Conservation (phyloP, 306 rosid genomes). For the Carpinus viminea region DNA sequence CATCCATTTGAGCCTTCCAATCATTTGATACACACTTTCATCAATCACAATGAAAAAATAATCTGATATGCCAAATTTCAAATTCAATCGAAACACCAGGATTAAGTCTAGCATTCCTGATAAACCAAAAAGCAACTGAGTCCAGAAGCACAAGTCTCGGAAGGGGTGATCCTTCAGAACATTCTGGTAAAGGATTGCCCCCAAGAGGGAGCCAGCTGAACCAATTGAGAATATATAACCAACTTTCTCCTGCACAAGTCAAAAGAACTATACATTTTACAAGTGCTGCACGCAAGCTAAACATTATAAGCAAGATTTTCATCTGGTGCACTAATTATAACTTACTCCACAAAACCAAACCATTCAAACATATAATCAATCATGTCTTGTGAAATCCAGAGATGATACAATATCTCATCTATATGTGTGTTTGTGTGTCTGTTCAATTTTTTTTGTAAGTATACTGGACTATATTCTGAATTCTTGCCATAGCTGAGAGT, state of each 20-base stretch:
- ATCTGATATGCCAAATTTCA: conserved; percentile 75
- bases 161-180: conserved; percentile 83
- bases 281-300: conserved; percentile 9
- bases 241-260: conserved; percentile 66
- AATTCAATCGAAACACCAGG: conserved; percentile 64
- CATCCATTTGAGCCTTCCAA: conserved; percentile 90
- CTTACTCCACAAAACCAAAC: neutral
- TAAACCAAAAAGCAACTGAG: conserved; percentile 68
- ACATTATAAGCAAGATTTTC: neutral
- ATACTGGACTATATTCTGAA: neutral
- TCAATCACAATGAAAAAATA: conserved; percentile 78
- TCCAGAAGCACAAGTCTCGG: conserved; percentile 89
- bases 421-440: neutral
- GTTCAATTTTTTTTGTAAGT: neutral
- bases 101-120: conserved; percentile 88
- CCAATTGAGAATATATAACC: conserved; percentile 87
- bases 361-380: neutral
- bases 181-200: conserved; percentile 87
- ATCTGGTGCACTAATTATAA: neutral
- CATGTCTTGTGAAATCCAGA: neutral
- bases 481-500: neutral
- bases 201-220: conserved; percentile 78
- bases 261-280: conserved; percentile 27
- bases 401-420: neutral
- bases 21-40: conserved; percentile 79